Conservation (phyloP, 345 rosid genomes). For the Adansonia digitata region DNA sequence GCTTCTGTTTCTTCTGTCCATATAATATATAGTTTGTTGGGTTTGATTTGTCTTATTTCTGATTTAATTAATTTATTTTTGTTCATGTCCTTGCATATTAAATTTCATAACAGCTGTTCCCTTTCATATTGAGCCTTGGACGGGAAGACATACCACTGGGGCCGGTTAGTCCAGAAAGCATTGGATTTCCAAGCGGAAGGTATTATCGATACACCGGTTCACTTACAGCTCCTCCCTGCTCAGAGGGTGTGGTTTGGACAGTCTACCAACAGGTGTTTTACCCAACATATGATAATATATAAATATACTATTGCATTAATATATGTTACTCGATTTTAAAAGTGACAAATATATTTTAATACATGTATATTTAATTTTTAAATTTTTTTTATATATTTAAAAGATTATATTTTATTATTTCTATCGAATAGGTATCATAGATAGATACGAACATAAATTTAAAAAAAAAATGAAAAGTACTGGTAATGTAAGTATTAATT, state of each 20-base stretch:
- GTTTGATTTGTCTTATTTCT: not conserved
- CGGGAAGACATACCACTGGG: conserved; percentile 27
- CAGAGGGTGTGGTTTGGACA: conserved; percentile 70
- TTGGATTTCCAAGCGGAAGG: conserved; percentile 37
- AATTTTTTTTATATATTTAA: not conserved
- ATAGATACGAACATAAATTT: too few species aligned
- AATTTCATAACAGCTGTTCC: conserved; percentile 21
- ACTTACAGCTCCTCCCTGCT: conserved; percentile 66
- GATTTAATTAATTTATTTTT: not conserved
- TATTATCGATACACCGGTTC: conserved; percentile 67
- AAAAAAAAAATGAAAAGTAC: too few species aligned
- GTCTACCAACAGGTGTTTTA: conserved; percentile 32
- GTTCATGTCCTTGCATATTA: not conserved
- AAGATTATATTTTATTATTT: too few species aligned
- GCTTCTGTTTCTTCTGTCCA: too few species aligned
- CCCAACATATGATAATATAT: too few species aligned
- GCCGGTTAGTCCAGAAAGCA: conserved; percentile 37
- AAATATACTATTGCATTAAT: too few species aligned
- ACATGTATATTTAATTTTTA: too few species aligned
- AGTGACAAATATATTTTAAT: too few species aligned
- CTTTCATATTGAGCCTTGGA: conserved; percentile 21
- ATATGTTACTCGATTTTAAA: not conserved
- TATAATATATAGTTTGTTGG: too few species aligned
- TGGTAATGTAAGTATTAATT: too few species aligned
- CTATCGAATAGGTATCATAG: too few species aligned